A percentile compares a stretch with the other conserved stretches of the same genome.
Evolutionary conservation across 495 filamentous ascomycete species (phyloP).

Genomic region (Talaromyces liani): DNA sequence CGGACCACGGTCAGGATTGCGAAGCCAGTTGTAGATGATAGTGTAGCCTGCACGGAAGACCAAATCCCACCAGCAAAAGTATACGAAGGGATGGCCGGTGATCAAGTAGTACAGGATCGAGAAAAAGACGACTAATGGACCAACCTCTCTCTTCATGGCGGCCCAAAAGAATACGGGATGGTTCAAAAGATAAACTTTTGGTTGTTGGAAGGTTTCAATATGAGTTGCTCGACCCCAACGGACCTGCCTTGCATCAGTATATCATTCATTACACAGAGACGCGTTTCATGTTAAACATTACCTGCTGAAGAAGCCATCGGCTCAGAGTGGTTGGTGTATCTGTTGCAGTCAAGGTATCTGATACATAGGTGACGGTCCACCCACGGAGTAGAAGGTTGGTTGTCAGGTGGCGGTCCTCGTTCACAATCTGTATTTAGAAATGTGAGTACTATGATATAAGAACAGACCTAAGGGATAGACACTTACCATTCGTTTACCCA

Average conservation of each 20-base stretch:
- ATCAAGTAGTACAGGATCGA: constrained; percentile 22
- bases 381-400: constrained; percentile 25
- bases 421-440: constrained; percentile 14
- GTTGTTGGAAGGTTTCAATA: constrained; percentile 28
- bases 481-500: constrained; percentile 19
- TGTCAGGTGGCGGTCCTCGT: constrained; percentile 28
- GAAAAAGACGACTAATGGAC: constrained; percentile 18
- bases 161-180: constrained; percentile 26
- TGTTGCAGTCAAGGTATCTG: constrained; percentile 24
- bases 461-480: neutral
- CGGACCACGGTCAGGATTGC: constrained; percentile 19
- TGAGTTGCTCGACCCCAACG: constrained; percentile 27
- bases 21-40: constrained; percentile 20
- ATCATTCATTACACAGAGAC: neutral
- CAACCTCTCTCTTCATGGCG: constrained; percentile 22
- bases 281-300: neutral
- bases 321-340: constrained; percentile 25
- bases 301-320: constrained; percentile 27
- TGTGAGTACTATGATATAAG: neutral
- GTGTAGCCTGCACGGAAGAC: constrained; percentile 19
- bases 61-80: constrained; percentile 22
- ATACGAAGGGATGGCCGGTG: constrained; percentile 20
- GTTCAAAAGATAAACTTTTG: constrained; percentile 22
- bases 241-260: neutral
- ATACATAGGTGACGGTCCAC: constrained; percentile 27